Base-by-base conservation (phyloP, 306 rosid genomes). In the Quercus mongolica region DNA sequence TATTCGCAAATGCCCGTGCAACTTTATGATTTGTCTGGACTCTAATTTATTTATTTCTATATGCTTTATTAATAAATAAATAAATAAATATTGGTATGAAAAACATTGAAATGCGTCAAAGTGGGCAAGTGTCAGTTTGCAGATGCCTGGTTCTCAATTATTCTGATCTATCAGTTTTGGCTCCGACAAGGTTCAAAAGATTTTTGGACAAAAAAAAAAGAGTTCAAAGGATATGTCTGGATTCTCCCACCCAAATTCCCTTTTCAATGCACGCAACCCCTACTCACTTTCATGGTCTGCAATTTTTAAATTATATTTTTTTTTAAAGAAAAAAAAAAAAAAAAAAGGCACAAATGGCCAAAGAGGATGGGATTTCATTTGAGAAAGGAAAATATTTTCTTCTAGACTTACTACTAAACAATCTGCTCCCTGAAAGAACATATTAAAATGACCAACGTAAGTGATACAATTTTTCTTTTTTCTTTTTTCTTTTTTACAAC, bases 1-100 rank as follows among this genome's bases (percentile, higher is more conserved):
- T 82, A 84, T 84, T 87, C 88, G 73, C 78, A 56, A 76, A 74
- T 78, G 72, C 38, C 71, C 59, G 55, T 77, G 78, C 81, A 62
- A 75, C 11, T 85, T 25, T 51, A 55, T 55, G 56, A 52, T 74
- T 78, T 78, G 85, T 74, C 68, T 79, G 52, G 19, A 41, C 46
- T 41, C 46, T 38, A 38, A 38, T 38, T 7, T 38, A 38, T 38
- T 41, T 41, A 41, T 41, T 41, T 41, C 46, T 41, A 41, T 41
- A 41, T 41, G 46, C 46, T 41, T 41, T 41, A 41, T 41, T 7
- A 41, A 41, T 41, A 41, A 41, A 41, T 38, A 38, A 38, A 38
- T 38, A 38, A 38, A 25, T 26, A 35, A 61, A 49, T 21, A 20
- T 21, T 35, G 4, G 15, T 5, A 65, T 15, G 52, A 35, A 6